These are phyloP conservation scores for Pseudopyrenochaeta lycopersici DNA, from an alignment of 2,329 filamentous ascomycete species.

Conservation along the genomic window DNA sequence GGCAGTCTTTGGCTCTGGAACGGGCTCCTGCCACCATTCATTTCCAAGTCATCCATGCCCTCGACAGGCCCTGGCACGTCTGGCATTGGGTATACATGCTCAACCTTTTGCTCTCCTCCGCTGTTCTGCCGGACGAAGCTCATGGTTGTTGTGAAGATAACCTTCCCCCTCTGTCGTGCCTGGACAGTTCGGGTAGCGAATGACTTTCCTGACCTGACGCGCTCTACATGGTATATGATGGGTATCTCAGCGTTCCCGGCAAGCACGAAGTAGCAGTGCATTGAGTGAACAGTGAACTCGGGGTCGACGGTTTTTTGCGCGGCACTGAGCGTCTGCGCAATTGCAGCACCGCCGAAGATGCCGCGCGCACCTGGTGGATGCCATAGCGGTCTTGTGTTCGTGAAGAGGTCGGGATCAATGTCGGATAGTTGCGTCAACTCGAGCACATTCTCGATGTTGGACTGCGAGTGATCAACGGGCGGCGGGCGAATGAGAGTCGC, in stretches of 20 bases:
- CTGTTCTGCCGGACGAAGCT: conserved; percentile 79
- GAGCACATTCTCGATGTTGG: conserved; percentile 87
- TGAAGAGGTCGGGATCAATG: conserved; percentile 87
- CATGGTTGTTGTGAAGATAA: conserved; percentile 95
- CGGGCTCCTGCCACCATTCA: conserved; percentile 54
- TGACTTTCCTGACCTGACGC: conserved; percentile 86
- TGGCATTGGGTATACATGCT: conserved; percentile 69
- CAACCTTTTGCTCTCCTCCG: conserved; percentile 64
- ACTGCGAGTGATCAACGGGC: conserved; percentile 74
- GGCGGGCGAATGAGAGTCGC: conserved; percentile 78
- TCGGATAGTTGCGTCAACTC: conserved; percentile 83
- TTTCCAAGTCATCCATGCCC: conserved; percentile 44
- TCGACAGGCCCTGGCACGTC: conserved; percentile 57
- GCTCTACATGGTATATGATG: conserved; percentile 93
- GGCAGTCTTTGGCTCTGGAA: conserved; percentile 67
- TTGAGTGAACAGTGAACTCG: conserved; percentile 87
- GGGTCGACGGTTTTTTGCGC: conserved; percentile 85
- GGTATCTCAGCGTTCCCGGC: conserved; percentile 86
- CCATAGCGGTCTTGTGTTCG: conserved; percentile 91
- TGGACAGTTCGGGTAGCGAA: conserved; percentile 97
- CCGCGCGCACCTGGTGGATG: conserved; percentile 90
- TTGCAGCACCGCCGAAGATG: conserved; percentile 92
- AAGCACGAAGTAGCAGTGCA: conserved; percentile 99
- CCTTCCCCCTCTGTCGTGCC: conserved; percentile 83
- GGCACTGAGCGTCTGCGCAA: conserved; percentile 88